Evolutionary conservation across 768 basidiomycete genomes (phyloP), one percentile per base, ranked within the genome.

Genomic region (Leccinellum luteum): DNA sequence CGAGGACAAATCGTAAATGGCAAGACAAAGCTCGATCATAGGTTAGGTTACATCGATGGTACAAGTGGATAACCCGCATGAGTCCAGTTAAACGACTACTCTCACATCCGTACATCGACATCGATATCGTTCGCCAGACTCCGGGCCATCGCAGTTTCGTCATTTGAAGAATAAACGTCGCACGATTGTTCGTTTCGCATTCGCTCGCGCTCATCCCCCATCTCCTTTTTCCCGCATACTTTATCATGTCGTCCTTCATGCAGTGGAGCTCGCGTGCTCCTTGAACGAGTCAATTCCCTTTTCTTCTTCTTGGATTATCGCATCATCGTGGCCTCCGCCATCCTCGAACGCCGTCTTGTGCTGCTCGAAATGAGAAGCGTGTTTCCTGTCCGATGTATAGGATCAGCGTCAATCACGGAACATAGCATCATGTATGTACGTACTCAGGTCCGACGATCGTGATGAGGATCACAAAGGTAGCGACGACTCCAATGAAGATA

Each of bases 401-500:
- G 5, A 12, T 57, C 45, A 62, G 30, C 25, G 6, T 6, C 17
- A 12, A 8, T 27, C 30, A 6, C 3, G 9, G 14, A 34, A 32
- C 7, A 19, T 19, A 7, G 15, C 19, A 54, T 1, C 21, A 21
- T 4, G 28, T 41, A 1, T 23, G 55, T n/a, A 81, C 88, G 57
- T 62, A 87, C 86, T 87, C 86, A 1, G 90, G 87, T 3, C 94
- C 94, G 55, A 96, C 70, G 60, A 92, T 75, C 13, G 87, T 87
- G 64, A 91, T 79, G 66, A 92, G 28, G 47, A 96, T 72, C 44
- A 92, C 84, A 61, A 88, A 95, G 0, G 84, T 86, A 1, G 90
- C 79, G 19, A 97, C 88, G 25, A 81, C 79, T 8, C 94, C 94
- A 48, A 97, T 87, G 35, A 98, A 78, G 66, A 98, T 94, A 41